Conservation (phyloP, 2,329 filamentous ascomycete species). For the Colletotrichum neosansevieriae region DNA sequence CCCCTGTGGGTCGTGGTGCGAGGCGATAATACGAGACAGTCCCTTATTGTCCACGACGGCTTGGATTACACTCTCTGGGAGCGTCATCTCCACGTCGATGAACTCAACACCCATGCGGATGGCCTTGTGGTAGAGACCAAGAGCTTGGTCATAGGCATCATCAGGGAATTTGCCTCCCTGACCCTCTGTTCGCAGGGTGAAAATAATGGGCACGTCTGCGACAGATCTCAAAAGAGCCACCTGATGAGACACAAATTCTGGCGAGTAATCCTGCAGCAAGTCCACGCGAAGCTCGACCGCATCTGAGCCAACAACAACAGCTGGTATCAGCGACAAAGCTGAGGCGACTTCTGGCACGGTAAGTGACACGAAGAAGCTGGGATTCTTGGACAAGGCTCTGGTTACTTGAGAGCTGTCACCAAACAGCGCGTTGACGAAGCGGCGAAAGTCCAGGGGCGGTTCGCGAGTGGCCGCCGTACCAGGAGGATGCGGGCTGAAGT, state of each 20-base stretch:
- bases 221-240: constrained; percentile 81
- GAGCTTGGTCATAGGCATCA: constrained; percentile 75
- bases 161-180: constrained; percentile 94
- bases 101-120: constrained; percentile 91
- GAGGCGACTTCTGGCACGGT: constrained; percentile 81
- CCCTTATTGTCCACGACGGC: constrained; percentile 75
- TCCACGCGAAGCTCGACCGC: constrained; percentile 96
- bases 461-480: constrained; percentile 30
- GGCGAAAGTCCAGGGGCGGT: constrained; percentile 69
- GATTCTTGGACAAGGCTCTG: constrained; percentile 61
- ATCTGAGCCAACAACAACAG: constrained; percentile 86
- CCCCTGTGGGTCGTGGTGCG: constrained; percentile 89
- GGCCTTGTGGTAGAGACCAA: constrained; percentile 81
- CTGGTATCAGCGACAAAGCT: constrained; percentile 73
- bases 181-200: constrained; percentile 86
- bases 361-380: constrained; percentile 93
- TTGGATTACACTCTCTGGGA: constrained; percentile 81
- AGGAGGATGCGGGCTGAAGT: constrained; percentile 79
- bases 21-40: constrained; percentile 88
- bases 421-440: constrained; percentile 70
- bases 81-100: constrained; percentile 90
- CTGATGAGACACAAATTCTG: constrained; percentile 85
- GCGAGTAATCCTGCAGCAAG: constrained; percentile 79
- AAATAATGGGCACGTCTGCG: constrained; percentile 85
- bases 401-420: constrained; percentile 34